A percentile compares a stretch with the other conserved stretches of the same genome.
phyloP scores from a whole-genome alignment of 2,329 filamentous ascomycete species.

The Metarhizium album region DNA sequence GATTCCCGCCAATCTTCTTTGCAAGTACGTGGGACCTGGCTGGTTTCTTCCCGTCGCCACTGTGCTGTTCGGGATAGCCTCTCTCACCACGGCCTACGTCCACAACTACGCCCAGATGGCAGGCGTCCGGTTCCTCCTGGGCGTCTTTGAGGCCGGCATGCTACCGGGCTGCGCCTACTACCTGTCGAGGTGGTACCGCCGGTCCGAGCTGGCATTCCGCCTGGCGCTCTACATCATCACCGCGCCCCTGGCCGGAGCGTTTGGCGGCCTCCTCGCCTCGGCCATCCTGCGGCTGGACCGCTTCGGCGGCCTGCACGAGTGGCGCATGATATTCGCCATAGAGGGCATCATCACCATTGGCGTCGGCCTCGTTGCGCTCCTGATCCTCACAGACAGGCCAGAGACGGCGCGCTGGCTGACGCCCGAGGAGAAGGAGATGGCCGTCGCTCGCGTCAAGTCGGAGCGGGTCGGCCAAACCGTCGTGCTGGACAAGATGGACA shows the following conservation, averaged over 20 bases:
- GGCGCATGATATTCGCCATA: slow-evolving; percentile 62
- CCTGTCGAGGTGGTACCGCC: slow-evolving; percentile 60
- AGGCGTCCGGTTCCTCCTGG: slow-evolving; percentile 56
- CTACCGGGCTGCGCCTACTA: slow-evolving; percentile 67
- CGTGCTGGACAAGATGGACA: slow-evolving; percentile 53
- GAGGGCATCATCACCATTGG: slow-evolving; percentile 50
- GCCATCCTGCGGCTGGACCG: slow-evolving; percentile 51
- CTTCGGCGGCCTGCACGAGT: slow-evolving; percentile 45
- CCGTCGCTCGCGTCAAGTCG: slow-evolving; percentile 55
- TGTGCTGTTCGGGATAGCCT: slow-evolving; percentile 51
- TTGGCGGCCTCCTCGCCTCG: slow-evolving; percentile 55
- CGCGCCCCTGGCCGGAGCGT: slow-evolving; percentile 59
- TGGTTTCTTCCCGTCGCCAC: slow-evolving; percentile 58
- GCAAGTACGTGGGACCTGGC: slow-evolving; percentile 61
- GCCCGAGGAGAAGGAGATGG: slow-evolving; percentile 54
- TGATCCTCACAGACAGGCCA: slow-evolving; percentile 58
- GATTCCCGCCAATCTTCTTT: slow-evolving; percentile 56
- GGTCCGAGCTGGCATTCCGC: slow-evolving; percentile 56
- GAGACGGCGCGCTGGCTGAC: slow-evolving; percentile 57
- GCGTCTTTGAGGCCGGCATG: slow-evolving; percentile 63
- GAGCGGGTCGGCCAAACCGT: slow-evolving; percentile 52
- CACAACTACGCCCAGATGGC: slow-evolving; percentile 37
- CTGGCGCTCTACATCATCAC: slow-evolving; percentile 60
- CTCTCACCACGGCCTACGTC: slow-evolving; percentile 56
- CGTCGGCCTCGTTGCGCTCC: slow-evolving; percentile 48